A percentile compares a stretch with the other conserved stretches of the same genome.
Conservation (phyloP, 495 filamentous ascomycete genomes). For the Sabuloglossum arenarium region DNA sequence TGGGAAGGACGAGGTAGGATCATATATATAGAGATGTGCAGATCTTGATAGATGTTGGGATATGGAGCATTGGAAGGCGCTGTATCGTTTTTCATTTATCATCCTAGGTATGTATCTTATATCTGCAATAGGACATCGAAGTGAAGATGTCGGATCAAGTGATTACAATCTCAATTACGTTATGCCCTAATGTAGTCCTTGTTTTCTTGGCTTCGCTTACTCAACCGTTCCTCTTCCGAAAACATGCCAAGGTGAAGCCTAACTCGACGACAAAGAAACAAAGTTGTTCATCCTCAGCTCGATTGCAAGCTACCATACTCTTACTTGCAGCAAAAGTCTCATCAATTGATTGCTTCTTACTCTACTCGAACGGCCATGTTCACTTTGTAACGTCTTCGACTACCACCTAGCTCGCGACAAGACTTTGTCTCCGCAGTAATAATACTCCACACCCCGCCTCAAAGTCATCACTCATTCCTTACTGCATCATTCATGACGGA, state of each 20-base stretch:
- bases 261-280: background rate
- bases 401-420: background rate
- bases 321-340: background rate
- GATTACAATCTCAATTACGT: background rate
- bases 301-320: background rate
- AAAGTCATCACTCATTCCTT: background rate
- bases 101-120: too few relatives aligned
- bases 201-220: too few relatives aligned
- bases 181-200: too few relatives aligned
- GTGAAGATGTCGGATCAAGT: background rate
- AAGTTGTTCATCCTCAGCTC: background rate
- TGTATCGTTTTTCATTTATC: too few relatives aligned
- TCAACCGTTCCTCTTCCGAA: too few relatives aligned
- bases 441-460: background rate
- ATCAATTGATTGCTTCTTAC: background rate
- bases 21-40: background rate
- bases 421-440: background rate
- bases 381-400: background rate
- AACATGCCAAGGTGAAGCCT: too few relatives aligned
- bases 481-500: constrained; percentile 17
- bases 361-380: background rate
- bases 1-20: constrained; percentile 45
- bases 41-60: too few relatives aligned
- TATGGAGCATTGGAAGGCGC: background rate
- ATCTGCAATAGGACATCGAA: too few relatives aligned